Evolutionary conservation across 169 alveolate species (phyloP).

Genomic region (Toxoplasma gondii): DNA sequence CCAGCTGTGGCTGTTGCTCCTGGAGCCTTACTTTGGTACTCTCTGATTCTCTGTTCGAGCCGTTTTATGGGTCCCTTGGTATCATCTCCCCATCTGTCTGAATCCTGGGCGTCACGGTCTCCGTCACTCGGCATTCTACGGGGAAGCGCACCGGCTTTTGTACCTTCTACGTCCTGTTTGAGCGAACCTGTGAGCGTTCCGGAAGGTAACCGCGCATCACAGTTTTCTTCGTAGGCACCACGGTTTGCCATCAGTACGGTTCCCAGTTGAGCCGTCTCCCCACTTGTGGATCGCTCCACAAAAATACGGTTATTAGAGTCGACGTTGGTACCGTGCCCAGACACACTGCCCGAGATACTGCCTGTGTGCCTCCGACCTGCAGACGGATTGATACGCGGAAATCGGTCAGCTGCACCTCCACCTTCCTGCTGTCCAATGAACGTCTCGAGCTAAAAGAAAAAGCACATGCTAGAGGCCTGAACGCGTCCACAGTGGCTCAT

Average conservation of each 20-base stretch:
- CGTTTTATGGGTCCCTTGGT: background rate
- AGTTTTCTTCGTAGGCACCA: background rate
- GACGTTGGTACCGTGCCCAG: background rate
- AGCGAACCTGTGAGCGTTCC: background rate
- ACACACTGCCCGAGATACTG: background rate
- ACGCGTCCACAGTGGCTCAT: background rate
- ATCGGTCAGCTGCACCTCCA: background rate
- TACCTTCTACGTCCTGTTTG: background rate
- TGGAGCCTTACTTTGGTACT: background rate
- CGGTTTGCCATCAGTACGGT: background rate
- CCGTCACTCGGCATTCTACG: background rate
- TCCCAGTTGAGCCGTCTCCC: background rate
- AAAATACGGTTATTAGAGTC: background rate
- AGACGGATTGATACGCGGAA: background rate
- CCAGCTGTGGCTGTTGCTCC: constrained; percentile 8
- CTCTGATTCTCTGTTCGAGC: background rate
- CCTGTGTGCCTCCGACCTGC: background rate
- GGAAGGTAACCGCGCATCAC: background rate
- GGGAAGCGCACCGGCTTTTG: background rate
- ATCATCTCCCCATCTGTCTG: background rate
- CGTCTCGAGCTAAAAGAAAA: background rate
- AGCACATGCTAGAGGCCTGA: background rate
- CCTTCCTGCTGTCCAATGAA: background rate
- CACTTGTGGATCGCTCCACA: background rate
- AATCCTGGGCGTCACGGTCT: background rate